phyloP scores from a whole-genome alignment of 169 alveolate genomes.

The Cryptosporidium sp. region DNA sequence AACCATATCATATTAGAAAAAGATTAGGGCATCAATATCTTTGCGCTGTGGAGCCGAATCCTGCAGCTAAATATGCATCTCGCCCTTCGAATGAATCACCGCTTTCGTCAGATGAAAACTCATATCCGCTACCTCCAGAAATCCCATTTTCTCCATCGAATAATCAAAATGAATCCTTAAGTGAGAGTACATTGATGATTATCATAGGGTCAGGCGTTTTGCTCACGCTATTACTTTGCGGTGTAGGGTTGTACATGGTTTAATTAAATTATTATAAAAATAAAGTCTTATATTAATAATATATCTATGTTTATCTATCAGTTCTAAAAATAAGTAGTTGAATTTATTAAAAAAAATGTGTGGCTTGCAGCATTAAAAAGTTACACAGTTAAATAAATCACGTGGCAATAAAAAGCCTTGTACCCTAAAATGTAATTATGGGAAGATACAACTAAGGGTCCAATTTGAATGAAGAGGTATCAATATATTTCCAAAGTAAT shows the following conservation, averaged over 20 bases:
- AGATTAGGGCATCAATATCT: conserved; percentile 64
- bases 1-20: conserved; percentile 64
- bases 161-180: neutral
- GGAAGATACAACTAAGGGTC: too few species aligned
- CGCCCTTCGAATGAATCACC: conserved; percentile 25
- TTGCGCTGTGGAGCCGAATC: conserved; percentile 75
- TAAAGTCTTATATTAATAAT: neutral
- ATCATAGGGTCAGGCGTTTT: conserved; percentile 30
- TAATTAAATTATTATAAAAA: neutral
- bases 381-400: too few species aligned
- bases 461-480: neutral
- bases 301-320: neutral
- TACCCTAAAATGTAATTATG: too few species aligned
- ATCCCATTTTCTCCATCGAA: conserved; percentile 24
- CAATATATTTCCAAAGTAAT: too few species aligned
- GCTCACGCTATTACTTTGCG: conserved; percentile 34
- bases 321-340: too few species aligned
- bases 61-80: conserved; percentile 72
- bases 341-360: too few species aligned
- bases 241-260: conserved; percentile 47
- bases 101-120: conserved; percentile 40
- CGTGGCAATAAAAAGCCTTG: neutral
- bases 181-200: conserved; percentile 40
- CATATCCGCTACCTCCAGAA: conserved; percentile 68
- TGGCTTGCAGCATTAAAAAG: too few species aligned